Conservation (phyloP, 129 eudicot species). For the Flaveria bidentis region DNA sequence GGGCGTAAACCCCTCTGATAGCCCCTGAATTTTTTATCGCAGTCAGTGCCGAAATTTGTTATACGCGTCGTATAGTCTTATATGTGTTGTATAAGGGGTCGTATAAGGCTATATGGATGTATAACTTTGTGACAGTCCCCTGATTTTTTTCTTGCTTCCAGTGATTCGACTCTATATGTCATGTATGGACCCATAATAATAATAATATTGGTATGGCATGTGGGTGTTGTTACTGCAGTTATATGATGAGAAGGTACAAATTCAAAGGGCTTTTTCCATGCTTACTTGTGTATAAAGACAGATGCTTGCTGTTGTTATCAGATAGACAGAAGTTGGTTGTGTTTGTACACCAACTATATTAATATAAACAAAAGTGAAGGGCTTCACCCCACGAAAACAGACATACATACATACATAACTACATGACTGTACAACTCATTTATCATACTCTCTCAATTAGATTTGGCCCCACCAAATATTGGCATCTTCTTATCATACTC, state of each 20-base stretch:
- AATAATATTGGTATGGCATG: conserved; percentile 4
- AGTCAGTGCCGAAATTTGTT: no score
- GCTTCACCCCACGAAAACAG: conserved; percentile 23
- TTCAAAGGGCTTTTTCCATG: conserved; percentile 37
- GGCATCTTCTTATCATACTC: not conserved
- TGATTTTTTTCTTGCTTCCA: no score
- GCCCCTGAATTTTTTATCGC: no score
- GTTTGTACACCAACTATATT: conserved; percentile 42
- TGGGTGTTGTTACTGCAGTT: conserved; percentile 50
- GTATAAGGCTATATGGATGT: no score
- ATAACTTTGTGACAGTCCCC: no score
- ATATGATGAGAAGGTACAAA: conserved; percentile 42
- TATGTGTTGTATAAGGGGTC: no score
- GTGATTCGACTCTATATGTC: no score
- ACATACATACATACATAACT: not conserved
- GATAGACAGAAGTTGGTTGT: conserved; percentile 45
- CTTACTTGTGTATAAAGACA: conserved; percentile 28
- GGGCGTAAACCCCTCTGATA: no score
- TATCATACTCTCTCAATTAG: conserved; percentile 29
- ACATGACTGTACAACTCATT: no score
- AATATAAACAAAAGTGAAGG: conserved; percentile 37
- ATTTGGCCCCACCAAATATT: conserved; percentile 33
- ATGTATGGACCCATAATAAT: no score
- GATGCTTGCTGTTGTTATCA: conserved; percentile 33
- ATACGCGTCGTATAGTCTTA: no score